Base-by-base conservation (phyloP, 2,329 filamentous ascomycete genomes). In the Domatiomyces globalis region DNA sequence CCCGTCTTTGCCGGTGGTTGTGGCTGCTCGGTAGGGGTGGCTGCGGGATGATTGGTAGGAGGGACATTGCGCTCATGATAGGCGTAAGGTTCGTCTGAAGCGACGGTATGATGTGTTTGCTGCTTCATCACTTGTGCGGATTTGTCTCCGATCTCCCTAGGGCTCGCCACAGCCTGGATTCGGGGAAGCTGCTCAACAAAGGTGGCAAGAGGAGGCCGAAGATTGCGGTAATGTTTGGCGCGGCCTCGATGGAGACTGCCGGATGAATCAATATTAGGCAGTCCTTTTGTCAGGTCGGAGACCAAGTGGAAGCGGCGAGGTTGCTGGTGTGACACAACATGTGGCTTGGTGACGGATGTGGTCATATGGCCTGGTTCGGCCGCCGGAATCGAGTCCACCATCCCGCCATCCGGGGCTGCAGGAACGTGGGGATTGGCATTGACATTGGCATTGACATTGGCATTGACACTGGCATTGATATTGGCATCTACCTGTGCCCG, bases 11-110 rank as follows among this genome's bases (percentile, higher is more conserved):
- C 29, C 8, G 43, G 25, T 7, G 51, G 39, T 3, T 54, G 44
- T 50, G 15, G 56, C 49, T 46, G 53, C 48, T 12, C 53, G 49
- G 48, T 67, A 56, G 7, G 61, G 61, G 29, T 64, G 61, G 2
- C 61, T 62, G 9, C 67, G 56, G 51, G 63, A 59, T 46, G 65
- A 54, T 48, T 68, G 68, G 12, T 67, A 66, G 46, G 66, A 62
- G 2, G 50, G 46, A 22, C 54, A n/a, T 54, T 49, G 9, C 49
- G 25, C 19, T 10, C 42, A 10, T 49, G 51, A 27, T 49, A 43
- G 7, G 47, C 8, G 52, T 49, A 18, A 25, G 19, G n/a, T 39
- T 4, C 39, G n/a, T 25, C 46, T 8, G 48, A 20, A 8, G 20
- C 17, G 9, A 10, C 10, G n/a, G 20, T 2, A 43, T 20, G 42